Evolutionary conservation across 2,329 filamentous ascomycete species (phyloP).

Genomic region (Aspergillus alliaceus): DNA sequence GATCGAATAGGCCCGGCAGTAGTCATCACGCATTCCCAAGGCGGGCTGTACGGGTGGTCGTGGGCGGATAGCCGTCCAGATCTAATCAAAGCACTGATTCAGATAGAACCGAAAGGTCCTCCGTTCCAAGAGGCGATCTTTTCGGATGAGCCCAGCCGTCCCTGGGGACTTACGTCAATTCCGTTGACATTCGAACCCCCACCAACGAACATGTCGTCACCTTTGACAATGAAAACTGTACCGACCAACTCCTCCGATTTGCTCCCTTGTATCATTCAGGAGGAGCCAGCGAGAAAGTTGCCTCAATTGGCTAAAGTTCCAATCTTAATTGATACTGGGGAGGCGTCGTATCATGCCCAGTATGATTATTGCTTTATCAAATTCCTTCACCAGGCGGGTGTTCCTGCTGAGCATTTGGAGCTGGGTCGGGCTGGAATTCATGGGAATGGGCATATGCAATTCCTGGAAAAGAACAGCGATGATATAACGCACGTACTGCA

Average conservation of each 20-base stretch:
- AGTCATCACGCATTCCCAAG: slow-evolving; percentile 53
- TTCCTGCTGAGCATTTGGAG: slow-evolving; percentile 45
- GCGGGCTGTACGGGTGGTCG: slow-evolving; percentile 43
- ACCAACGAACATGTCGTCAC: slow-evolving; percentile 3
- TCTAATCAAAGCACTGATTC: slow-evolving; percentile 50
- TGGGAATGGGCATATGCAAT: slow-evolving; percentile 56
- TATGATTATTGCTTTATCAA: slow-evolving; percentile 58
- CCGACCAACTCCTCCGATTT: slow-evolving; percentile 12
- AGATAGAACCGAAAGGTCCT: slow-evolving; percentile 56
- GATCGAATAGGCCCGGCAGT: slow-evolving; percentile 23
- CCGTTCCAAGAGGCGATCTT: slow-evolving; percentile 27
- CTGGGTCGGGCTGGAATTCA: slow-evolving; percentile 46
- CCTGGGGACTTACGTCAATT: slow-evolving; percentile 23
- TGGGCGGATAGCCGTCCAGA: slow-evolving; percentile 51
- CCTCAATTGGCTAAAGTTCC: slow-evolving; percentile 50
- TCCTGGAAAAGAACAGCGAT: slow-evolving; percentile 28
- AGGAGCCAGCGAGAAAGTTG: slow-evolving; percentile 43
- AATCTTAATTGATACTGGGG: slow-evolving; percentile 52
- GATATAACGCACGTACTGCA: slow-evolving; percentile 8
- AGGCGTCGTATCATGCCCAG: slow-evolving; percentile 54
- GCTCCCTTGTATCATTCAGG: slow-evolving; percentile 39
- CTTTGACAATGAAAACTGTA: slow-evolving; percentile 12
- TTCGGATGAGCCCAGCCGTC: slow-evolving; percentile 8
- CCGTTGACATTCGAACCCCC: slow-evolving; percentile 11
- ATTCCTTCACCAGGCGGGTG: slow-evolving; percentile 56